These are phyloP conservation scores for Liquidambar formosana DNA, from an alignment of 164 flowering plant species.

Conservation along the genomic window DNA sequence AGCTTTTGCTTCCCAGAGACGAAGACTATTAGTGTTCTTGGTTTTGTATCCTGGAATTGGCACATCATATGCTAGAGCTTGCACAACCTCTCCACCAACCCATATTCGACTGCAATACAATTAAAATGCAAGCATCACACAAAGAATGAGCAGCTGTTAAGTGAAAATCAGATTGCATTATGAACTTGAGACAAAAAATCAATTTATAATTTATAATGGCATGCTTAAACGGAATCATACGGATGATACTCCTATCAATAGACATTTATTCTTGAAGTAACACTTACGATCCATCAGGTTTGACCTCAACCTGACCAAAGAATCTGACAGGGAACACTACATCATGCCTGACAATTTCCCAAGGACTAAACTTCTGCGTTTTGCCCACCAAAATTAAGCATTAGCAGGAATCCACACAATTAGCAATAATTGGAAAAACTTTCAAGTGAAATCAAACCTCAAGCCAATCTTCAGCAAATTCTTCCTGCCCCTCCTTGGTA, in stretches of 20 bases:
- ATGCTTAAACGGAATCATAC: background rate
- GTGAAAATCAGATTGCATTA: background rate
- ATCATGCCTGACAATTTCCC: conserved; percentile 98
- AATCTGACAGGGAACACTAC: conserved; percentile 80
- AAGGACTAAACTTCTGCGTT: conserved; percentile 95
- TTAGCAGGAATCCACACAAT: background rate
- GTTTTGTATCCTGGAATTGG: conserved; percentile 99
- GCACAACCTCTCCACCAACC: conserved; percentile 87
- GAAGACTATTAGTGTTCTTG: conserved; percentile 91
- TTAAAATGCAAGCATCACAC: conserved; percentile 5
- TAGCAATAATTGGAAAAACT: background rate
- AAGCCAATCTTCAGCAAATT: conserved; percentile 95
- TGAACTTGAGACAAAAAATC: background rate
- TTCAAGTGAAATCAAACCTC: conserved; percentile 57
- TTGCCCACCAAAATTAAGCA: background rate
- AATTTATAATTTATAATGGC: background rate
- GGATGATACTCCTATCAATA: background rate
- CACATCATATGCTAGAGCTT: conserved; percentile 93
- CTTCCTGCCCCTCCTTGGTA: conserved; percentile 82
- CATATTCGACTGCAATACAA: conserved; percentile 68
- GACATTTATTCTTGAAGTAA: background rate
- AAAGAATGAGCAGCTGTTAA: background rate
- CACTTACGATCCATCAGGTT: conserved; percentile 80
- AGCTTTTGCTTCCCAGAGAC: conserved; percentile 99
- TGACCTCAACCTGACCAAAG: conserved; percentile 81